phyloP scores from a whole-genome alignment of 352 stramenopile species.

The Phytophthora lateralis region DNA sequence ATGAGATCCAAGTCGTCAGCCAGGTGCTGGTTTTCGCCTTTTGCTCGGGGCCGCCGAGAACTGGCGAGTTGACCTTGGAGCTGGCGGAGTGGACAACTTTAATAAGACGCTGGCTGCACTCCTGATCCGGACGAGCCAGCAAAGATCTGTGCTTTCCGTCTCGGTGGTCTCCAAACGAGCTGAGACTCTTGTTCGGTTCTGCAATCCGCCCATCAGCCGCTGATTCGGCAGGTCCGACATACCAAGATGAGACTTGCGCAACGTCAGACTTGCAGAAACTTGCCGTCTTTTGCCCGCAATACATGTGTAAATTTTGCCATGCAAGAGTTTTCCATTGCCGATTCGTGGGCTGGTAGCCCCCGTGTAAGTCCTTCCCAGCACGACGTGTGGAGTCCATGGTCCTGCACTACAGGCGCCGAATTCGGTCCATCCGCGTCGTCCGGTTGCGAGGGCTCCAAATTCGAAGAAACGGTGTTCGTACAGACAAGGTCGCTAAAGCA shows the following conservation, averaged over 20 bases:
- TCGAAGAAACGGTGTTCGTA: slow-evolving; percentile 20
- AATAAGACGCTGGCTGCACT: slow-evolving; percentile 27
- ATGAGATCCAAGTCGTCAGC: slow-evolving; percentile 17
- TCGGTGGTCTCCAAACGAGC: slow-evolving; percentile 20
- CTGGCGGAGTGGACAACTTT: slow-evolving; percentile 30
- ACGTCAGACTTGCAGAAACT: neutral
- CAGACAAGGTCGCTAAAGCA: neutral
- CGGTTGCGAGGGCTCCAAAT: slow-evolving; percentile 23
- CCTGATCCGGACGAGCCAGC: slow-evolving; percentile 15
- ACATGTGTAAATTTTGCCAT: slow-evolving; percentile 3
- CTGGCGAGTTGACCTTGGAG: slow-evolving; percentile 27
- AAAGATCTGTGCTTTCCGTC: slow-evolving; percentile 28
- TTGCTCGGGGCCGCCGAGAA: slow-evolving; percentile 5
- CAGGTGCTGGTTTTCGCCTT: slow-evolving; percentile 8
- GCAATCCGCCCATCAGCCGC: neutral
- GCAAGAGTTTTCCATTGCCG: slow-evolving; percentile 14
- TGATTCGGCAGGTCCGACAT: slow-evolving; percentile 1
- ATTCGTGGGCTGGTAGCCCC: slow-evolving; percentile 1
- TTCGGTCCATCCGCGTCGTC: slow-evolving; percentile 17
- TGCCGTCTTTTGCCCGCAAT: neutral
- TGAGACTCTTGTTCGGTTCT: no score
- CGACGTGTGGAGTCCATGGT: slow-evolving; percentile 10
- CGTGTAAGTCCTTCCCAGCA: neutral
- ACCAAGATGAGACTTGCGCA: slow-evolving; percentile 17
- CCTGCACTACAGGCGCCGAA: slow-evolving; percentile 6